Evolutionary conservation across 2,329 filamentous ascomycete genomes (phyloP).

Genomic region (Fusarium longipes): DNA sequence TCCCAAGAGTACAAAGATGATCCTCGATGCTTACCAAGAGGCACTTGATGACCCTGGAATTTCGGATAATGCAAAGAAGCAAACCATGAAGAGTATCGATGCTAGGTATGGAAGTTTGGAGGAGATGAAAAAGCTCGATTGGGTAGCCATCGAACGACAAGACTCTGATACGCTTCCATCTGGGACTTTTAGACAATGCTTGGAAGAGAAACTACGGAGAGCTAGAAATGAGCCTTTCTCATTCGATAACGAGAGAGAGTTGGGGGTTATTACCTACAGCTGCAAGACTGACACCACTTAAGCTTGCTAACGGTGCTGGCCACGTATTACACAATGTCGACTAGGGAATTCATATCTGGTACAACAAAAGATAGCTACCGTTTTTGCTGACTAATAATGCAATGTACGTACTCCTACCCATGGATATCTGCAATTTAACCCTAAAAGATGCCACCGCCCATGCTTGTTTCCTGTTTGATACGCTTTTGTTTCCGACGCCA

Average conservation of each 20-base stretch:
- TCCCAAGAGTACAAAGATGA: conserved; percentile 8
- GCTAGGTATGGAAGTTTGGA: conserved; percentile 33
- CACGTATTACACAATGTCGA: neutral
- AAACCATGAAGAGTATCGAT: conserved; percentile 10
- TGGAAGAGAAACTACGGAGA: conserved; percentile 4
- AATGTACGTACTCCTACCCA: too few relatives aligned
- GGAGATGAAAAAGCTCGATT: conserved; percentile 28
- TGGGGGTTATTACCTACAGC: conserved; percentile 12
- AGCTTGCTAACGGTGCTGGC: neutral
- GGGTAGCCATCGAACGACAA: conserved; percentile 10
- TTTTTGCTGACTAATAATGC: too few relatives aligned
- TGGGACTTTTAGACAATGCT: conserved; percentile 23
- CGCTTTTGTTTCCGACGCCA: conserved; percentile 2
- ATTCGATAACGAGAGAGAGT: neutral
- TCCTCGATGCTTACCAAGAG: conserved; percentile 23
- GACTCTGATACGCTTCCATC: neutral
- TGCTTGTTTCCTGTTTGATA: conserved; percentile 1
- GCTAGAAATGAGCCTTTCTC: neutral
- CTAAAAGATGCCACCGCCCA: neutral
- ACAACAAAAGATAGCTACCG: too few relatives aligned
- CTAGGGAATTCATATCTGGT: too few relatives aligned
- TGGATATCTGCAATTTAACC: conserved; percentile 13
- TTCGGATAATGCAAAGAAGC: conserved; percentile 14
- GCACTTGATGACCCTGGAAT: neutral
- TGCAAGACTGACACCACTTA: conserved; percentile 8